These are phyloP conservation scores for Auriscalpium vulgare DNA, from an alignment of 768 basidiomycete species.

Conservation along the genomic window DNA sequence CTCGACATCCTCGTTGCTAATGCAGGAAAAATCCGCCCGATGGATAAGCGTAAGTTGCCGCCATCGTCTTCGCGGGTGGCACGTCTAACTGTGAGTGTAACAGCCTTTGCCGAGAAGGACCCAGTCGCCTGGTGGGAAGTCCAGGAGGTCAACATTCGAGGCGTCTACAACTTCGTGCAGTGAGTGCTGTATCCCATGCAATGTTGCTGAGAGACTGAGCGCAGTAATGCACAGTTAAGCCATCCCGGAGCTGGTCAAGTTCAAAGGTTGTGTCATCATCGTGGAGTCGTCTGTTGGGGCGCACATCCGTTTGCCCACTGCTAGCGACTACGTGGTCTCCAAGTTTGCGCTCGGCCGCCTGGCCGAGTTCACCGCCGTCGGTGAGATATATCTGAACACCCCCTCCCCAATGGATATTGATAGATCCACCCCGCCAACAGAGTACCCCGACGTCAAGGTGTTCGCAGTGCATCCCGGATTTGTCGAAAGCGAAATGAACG, in stretches of 20 bases:
- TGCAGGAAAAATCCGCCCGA: background rate
- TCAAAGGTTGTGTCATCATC: constrained; percentile 2
- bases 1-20: constrained; percentile 17
- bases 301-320: background rate
- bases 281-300: background rate
- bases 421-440: background rate
- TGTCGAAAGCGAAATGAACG: background rate
- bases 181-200: background rate
- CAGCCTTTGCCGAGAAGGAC: constrained; percentile 16
- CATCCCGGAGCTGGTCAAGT: background rate
- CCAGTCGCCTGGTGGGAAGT: constrained; percentile 19
- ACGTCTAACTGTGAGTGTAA: too few relatives aligned
- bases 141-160: constrained; percentile 18
- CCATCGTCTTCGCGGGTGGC: background rate
- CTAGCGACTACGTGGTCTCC: constrained; percentile 1
- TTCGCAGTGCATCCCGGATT: constrained; percentile 4
- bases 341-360: constrained; percentile 3
- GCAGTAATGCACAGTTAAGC: background rate
- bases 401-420: too few relatives aligned
- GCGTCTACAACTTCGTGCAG: constrained; percentile 18
- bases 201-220: background rate
- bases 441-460: constrained; percentile 2
- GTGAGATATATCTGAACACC: background rate
- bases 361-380: constrained; percentile 1
- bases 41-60: background rate